Evolutionary conservation across 1,284 basidiomycete genomes (phyloP), one percentile per base, ranked within the genome.

Genomic region (Dichomitus squalens): DNA sequence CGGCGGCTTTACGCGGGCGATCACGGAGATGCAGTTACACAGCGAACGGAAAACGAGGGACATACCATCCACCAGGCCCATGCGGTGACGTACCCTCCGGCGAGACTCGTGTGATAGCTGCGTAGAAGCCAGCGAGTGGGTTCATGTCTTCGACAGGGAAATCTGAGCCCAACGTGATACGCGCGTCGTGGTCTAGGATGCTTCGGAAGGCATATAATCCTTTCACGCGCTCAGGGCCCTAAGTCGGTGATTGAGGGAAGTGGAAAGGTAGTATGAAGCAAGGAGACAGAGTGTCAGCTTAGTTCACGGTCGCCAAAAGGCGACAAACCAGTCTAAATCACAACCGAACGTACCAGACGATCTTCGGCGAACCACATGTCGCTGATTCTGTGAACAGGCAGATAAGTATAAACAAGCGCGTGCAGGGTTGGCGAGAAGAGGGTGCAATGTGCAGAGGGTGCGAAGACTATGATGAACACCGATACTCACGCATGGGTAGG

Each of bases 291-390:
- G 16, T 12, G 25, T 44, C 8, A 33, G 44, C 4, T 18, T n/a
- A n/a, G 44, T 18, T 46, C 1, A 18, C 27, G 27, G 29, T 4
- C 29, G 27, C 25, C 25, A 16, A 21, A 14, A 11, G 4, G 9
- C 12, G 20, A 27, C 16, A 27, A 27, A 3, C 2, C 12, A 16
- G 14, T 4, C 7, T 4, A n/a, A 27, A 44, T 18, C 23, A 27
- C 14, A 11, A 33, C 3, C 14, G 34, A 21, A 73, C 79, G 65
- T 70, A 91, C 91, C 61, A 96, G 74, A 55, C 92, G 86, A 50
- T 87, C 83, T 71, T 94, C 83, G 7, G 90, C 92, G 70, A 92
- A 96, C 81, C 86, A 90, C 94, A 96, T 96, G 72, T 96, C 93
- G 61, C 86, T 88, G 57, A 84, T 88, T 18, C 88, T 90, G 52